phyloP scores from a whole-genome alignment of 352 stramenopile species.

The Pythium utonaiense region DNA sequence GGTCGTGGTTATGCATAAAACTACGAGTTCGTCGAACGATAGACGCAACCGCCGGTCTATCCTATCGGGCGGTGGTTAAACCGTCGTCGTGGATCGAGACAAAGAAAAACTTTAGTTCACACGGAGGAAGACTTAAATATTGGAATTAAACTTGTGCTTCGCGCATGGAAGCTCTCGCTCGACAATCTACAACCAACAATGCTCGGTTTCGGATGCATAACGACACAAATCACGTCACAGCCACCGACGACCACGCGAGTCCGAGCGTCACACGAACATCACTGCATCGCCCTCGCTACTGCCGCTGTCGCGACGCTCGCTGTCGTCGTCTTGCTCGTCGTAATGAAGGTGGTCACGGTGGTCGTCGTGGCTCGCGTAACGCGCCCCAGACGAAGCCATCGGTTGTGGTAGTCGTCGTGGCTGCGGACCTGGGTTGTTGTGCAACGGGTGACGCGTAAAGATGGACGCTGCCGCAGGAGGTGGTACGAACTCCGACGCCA shows the following conservation, averaged over 20 bases:
- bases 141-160: conserved; percentile 10
- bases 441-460: conserved; percentile 13
- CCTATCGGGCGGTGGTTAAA: no score
- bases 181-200: conserved; percentile 12
- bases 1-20: conserved; percentile 17
- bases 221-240: background rate
- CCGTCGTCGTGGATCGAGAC: no score
- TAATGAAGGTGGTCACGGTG: conserved; percentile 9
- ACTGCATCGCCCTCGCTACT: conserved; percentile 21
- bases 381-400: background rate
- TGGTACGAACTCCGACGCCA: conserved; percentile 7
- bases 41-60: background rate
- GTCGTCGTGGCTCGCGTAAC: conserved; percentile 14
- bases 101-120: background rate
- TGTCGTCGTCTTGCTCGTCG: conserved; percentile 16
- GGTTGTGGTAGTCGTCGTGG: conserved; percentile 2
- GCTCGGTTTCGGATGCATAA: background rate
- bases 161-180: background rate
- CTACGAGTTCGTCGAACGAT: background rate
- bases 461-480: conserved; percentile 10
- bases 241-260: background rate
- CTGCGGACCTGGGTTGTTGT: conserved; percentile 4
- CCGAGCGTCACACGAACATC: conserved; percentile 18
- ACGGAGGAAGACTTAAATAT: conserved; percentile 10
- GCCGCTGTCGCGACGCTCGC: conserved; percentile 12